These are phyloP conservation scores for Blastomyces emzantsi DNA, from an alignment of 2,329 filamentous ascomycete genomes.

Conservation along the genomic window DNA sequence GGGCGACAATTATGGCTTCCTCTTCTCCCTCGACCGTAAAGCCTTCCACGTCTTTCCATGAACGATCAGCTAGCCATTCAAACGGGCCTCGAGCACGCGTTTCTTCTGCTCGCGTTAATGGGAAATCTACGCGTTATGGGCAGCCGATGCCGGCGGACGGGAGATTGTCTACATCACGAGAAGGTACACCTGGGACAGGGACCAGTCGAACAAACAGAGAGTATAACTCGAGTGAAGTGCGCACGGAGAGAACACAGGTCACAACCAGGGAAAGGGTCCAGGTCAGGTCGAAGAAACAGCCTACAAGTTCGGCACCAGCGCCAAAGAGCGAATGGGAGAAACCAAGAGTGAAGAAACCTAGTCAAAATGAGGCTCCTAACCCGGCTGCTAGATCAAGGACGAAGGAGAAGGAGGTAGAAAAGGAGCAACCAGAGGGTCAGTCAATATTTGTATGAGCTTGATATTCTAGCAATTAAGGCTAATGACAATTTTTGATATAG, in stretches of 20 bases:
- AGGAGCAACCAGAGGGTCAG: conserved; percentile 27
- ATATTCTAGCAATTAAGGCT: conserved; percentile 13
- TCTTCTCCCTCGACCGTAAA: conserved; percentile 20
- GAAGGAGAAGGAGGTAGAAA: conserved; percentile 20
- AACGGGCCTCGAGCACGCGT: conserved; percentile 34
- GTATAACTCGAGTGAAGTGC: conserved; percentile 31
- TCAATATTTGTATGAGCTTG: conserved; percentile 9
- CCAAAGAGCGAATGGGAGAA: conserved; percentile 29
- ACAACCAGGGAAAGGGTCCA: conserved; percentile 56
- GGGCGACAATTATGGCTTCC: conserved; percentile 21
- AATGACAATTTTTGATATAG: conserved; percentile 20
- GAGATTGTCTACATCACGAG: conserved; percentile 14
- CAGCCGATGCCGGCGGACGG: conserved; percentile 17
- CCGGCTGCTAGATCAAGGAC: conserved; percentile 21
- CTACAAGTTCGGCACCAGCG: conserved; percentile 33
- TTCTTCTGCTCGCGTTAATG: conserved; percentile 32
- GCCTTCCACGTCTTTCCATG: conserved; percentile 34
- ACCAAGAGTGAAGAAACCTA: conserved; percentile 23
- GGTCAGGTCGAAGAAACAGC: conserved; percentile 52
- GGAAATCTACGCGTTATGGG: conserved; percentile 17
- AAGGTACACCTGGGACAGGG: conserved; percentile 12
- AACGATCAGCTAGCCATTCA: conserved; percentile 32
- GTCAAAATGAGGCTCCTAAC: conserved; percentile 20
- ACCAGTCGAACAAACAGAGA: conserved; percentile 26
- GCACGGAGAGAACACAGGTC: conserved; percentile 39